Evolutionary conservation across 352 stramenopile genomes (phyloP), one percentile per base, ranked within the genome.

Genomic region (Phytophthora agathidicida): DNA sequence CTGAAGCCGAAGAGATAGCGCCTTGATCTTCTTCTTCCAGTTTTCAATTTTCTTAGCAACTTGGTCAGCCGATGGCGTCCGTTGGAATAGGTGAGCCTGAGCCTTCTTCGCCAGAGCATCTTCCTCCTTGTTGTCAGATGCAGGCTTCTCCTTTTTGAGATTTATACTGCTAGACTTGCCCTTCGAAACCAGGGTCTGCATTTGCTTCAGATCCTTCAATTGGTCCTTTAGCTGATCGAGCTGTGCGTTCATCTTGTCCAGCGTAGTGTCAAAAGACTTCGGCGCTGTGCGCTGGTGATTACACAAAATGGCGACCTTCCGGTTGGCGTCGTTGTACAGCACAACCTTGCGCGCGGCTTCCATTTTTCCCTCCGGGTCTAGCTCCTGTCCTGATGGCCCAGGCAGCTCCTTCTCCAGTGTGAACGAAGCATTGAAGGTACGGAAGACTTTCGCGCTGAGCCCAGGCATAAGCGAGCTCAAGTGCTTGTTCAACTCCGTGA

Each of bases 311-410:
- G 98, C 97, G 14, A 99, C 98, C 85, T 99, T 97, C n/a, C 97
- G 90, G 82, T 99, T 99, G n/a, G 98, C 98, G 68, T 98, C 97
- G 60, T 99, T 99, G 88, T 99, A 99, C 63, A 97, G 82, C 3
- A 99, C 89, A 36, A 99, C 91, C 80, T 98, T 98, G 28, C 93
- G 81, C 1, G 85, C 61, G 1, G 83, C 75, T 28, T 93, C 85
- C 73, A 89, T 77, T 22, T 70, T 75, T 8, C 81, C 81, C 17
- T 86, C 58, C 1, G 71, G 71, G 32, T 93, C 82, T 19, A 94
- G 54, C 32, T 80, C 67, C 11, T 74, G 44, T 46, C 61, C 56
- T 54, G 57, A 63, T 3, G 67, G 59, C 2, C 64, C 56, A 35
- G 83, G 86, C 32, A 99, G 77, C 77, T 99, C 93, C 67, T 98